Evolutionary conservation across 495 filamentous ascomycete genomes (phyloP), one percentile per base, ranked within the genome.

Genomic region (Chaetomidium leptoderma): DNA sequence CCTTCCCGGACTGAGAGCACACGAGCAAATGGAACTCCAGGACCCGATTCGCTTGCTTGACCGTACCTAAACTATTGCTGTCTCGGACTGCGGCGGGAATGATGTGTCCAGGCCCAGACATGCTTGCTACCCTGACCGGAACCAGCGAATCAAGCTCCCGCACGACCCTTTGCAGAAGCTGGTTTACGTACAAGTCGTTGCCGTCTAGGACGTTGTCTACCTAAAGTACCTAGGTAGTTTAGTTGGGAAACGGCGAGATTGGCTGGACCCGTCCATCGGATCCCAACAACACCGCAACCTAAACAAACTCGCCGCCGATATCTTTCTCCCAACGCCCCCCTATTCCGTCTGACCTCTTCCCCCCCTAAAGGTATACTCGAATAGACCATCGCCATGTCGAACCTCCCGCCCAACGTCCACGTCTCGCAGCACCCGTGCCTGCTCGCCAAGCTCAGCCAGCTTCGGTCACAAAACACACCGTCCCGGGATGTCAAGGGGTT

Each of bases 351-450:
- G 5, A 4, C 9, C 37, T 32, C 3, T 2, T 53, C 17, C 13
- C 14, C 6, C 19, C 9, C 8, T 40, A n/a, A n/a, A 27, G 21
- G 13, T n/a, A n/a, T 39, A 11, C 11, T 13, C 49, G 16, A 37
- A 13, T 6, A 26, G 1, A 26, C 43, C 55, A 53, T n/a, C 55
- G 30, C 40, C 17, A 43, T 54, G 48, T 37, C 49, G 23, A 17
- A 44, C 37, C 74, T 88, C 32, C 86, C 85, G 16, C 52, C 79
- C 29, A 92, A 91, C 68, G 85, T 93, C 51, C 90, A 92, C 70
- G 73, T 95, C 71, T 96, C 90, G 19, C 77, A 74, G 24, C 92
- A 97, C 66, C 92, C 92, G 24, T 95, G 90, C 69, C 79, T 96
- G 13, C 75, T 82, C 51, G 88, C 89, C 60, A 97, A 97, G 77